Base-by-base conservation (phyloP, 202 grass and related monocot species). In the Schoenoplectus tabernaemontani region DNA sequence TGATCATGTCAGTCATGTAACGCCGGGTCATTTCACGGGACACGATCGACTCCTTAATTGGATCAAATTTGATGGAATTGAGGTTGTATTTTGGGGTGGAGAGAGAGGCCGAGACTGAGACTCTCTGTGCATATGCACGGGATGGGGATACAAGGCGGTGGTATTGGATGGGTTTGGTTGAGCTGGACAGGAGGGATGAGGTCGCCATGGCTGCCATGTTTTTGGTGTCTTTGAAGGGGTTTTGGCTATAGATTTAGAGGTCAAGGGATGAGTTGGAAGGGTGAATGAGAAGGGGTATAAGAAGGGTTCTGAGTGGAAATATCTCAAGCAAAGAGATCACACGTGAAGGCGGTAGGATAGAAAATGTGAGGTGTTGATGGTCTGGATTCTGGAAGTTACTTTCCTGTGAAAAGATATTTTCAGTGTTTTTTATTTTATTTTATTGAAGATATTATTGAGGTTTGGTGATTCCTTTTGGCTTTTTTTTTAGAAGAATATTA, bases 1-100 rank as follows among this genome's bases (percentile, higher is more conserved):
- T 93, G 57, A 97, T 97, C 91, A 97, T 90, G 76, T 97, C 93
- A 0, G 93, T 97, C 93, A 93, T 97, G 86, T 97, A 97, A 0
- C 87, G 89, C 0, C 91, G 85, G 0, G 91, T 97, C 93, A 93
- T 97, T 88, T 97, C 91, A 6, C 91, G 87, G 15, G 93, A 88
- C 0, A 97, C 91, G 82, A 87, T 78, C 9, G 93, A 97, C 34
- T 93, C 89, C 80, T 87, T 91, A 86, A 97, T 97, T 16, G 89
- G 91, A 26, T 85, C 85, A 82, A 97, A 97, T 26, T 47, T 60
- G 84, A 93, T 62, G 9, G 89, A 54, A 51, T 72, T 90, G 37
- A 97, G 87, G 85, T 93, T 86, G 77, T 93, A 93, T n/a, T 88
- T 82, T 1, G 91, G 87, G 17, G 39, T 41, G 61, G 88, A 59